Evolutionary conservation across 164 flowering plant genomes (phyloP).

Genomic region (Tetracentron sinense): DNA sequence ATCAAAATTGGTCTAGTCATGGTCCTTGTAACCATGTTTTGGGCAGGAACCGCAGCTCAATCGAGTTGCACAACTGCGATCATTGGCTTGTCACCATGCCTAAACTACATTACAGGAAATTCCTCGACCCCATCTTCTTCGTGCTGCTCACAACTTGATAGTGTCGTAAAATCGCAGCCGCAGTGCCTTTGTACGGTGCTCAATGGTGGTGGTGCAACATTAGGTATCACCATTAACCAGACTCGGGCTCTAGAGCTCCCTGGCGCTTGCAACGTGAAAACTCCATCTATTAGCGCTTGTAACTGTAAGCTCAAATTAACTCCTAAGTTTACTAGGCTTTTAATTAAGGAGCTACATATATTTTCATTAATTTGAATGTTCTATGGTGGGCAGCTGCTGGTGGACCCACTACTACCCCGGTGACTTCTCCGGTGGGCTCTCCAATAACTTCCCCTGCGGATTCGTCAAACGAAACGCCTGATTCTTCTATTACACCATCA

Average conservation of each 20-base stretch:
- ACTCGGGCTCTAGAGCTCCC: slow-evolving; percentile 30
- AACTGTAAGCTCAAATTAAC: slow-evolving; percentile 10
- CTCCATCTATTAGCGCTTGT: slow-evolving; percentile 26
- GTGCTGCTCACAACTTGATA: slow-evolving; percentile 29
- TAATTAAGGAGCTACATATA: too few species aligned
- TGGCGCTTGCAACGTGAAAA: slow-evolving; percentile 29
- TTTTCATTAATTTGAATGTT: background rate
- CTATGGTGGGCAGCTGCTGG: slow-evolving; percentile 9
- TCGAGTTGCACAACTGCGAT: slow-evolving; percentile 25
- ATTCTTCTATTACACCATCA: slow-evolving; percentile 8
- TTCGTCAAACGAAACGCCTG: slow-evolving; percentile 7
- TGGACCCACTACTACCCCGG: slow-evolving; percentile 19
- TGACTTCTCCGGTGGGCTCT: slow-evolving; percentile 1
- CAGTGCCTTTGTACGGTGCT: slow-evolving; percentile 30
- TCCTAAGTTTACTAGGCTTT: too few species aligned
- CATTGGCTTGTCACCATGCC: slow-evolving; percentile 33
- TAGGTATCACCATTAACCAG: slow-evolving; percentile 28
- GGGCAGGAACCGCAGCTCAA: slow-evolving; percentile 21
- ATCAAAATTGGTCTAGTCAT: slow-evolving; percentile 8
- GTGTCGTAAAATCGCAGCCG: slow-evolving; percentile 23
- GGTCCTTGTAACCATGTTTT: slow-evolving; percentile 14
- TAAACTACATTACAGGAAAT: slow-evolving; percentile 26
- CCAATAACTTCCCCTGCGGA: background rate
- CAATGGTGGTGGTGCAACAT: slow-evolving; percentile 17
- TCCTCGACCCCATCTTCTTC: slow-evolving; percentile 27